Evolutionary conservation across 495 filamentous ascomycete genomes (phyloP).

Genomic region (Bacidia gigantensis): DNA sequence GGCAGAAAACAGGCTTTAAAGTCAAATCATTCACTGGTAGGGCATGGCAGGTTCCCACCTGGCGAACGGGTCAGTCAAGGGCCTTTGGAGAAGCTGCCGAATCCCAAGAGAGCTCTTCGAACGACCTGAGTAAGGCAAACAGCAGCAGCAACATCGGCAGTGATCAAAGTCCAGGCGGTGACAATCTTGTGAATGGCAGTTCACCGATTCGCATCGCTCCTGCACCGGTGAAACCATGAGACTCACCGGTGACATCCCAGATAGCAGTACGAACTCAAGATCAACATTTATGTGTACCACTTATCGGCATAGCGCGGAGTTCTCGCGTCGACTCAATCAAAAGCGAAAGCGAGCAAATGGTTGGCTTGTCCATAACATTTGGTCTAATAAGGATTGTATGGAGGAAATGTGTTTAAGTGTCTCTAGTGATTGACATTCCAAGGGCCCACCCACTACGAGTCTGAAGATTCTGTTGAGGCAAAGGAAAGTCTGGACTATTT

Average conservation of each 20-base stretch:
- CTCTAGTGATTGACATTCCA: too few species aligned
- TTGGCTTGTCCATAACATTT: too few species aligned
- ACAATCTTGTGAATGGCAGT: conserved; percentile 29
- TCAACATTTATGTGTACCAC: not conserved
- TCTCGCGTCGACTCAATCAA: not conserved
- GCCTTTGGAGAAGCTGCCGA: conserved; percentile 32
- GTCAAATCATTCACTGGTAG: conserved; percentile 91
- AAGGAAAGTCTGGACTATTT: too few species aligned
- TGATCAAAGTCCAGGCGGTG: conserved; percentile 56
- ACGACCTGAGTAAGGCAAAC: conserved; percentile 66
- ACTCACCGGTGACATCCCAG: not conserved
- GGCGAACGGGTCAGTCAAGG: conserved; percentile 55
- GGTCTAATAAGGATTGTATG: too few species aligned
- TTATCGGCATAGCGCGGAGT: conserved; percentile 10
- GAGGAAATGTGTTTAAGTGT: too few species aligned
- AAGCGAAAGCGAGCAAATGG: not conserved
- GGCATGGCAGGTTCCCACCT: conserved; percentile 68
- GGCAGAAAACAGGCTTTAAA: conserved; percentile 66
- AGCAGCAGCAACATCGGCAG: conserved; percentile 55
- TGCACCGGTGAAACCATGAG: conserved; percentile 19
- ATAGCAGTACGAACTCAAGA: not conserved
- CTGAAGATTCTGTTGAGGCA: too few species aligned
- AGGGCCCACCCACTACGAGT: too few species aligned
- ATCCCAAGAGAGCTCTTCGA: conserved; percentile 38
- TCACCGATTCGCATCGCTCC: conserved; percentile 27